These are phyloP conservation scores for Mortierella sp. DNA, from an alignment of 371 early-diverging fungal species.

Conservation along the genomic window DNA sequence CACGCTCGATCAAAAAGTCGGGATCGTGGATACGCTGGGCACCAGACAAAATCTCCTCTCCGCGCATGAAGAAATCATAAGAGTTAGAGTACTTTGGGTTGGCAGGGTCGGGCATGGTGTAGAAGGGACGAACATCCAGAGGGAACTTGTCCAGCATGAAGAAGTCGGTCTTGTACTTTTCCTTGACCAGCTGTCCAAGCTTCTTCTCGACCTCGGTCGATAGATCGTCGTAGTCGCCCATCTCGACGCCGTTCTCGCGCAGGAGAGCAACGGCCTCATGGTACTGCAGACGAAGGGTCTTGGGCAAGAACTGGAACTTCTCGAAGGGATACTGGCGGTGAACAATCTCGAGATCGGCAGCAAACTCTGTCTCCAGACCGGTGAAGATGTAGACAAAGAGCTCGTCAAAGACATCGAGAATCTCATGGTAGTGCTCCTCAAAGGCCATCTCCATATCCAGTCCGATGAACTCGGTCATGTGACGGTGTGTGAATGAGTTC, in stretches of 20 bases:
- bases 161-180: constrained; percentile 98
- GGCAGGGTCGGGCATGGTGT: constrained; percentile 98
- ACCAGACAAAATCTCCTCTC: constrained; percentile 99
- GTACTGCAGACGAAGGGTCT: constrained; percentile 92
- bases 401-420: constrained; percentile 86
- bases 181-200: constrained; percentile 95
- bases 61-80: constrained; percentile 99
- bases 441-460: constrained; percentile 99
- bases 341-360: constrained; percentile 89
- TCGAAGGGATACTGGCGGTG: constrained; percentile 94
- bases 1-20: constrained; percentile 85
- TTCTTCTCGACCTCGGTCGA: constrained; percentile 93
- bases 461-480: constrained; percentile 99
- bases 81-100: constrained; percentile 96
- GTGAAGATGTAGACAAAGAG: constrained; percentile 95
- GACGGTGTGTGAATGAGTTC: constrained; percentile 98
- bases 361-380: constrained; percentile 84
- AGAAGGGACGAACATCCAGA: constrained; percentile 96
- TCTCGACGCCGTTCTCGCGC: constrained; percentile 90
- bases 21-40: constrained; percentile 99
- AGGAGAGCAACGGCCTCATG: constrained; percentile 95
- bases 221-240: constrained; percentile 96
- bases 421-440: constrained; percentile 98
- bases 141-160: constrained; percentile 99
- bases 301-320: constrained; percentile 88